These are phyloP conservation scores for Schrenkiella parvula DNA, from an alignment of 345 rosid genomes.

Conservation along the genomic window DNA sequence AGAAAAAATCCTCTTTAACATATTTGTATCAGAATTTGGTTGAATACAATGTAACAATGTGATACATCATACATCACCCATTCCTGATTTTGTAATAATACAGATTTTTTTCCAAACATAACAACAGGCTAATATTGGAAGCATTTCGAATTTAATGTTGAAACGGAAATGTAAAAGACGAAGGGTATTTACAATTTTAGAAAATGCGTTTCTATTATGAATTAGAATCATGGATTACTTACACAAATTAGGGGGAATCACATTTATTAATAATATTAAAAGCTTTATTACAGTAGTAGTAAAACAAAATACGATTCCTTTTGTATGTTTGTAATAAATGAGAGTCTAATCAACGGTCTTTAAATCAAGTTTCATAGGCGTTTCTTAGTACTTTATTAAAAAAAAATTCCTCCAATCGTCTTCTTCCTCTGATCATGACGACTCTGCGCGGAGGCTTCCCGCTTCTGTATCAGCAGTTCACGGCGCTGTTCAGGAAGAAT, in stretches of 20 bases:
- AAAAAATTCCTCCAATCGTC: neutral
- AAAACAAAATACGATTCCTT: too few relatives aligned
- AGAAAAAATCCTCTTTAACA: neutral
- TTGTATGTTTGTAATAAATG: neutral
- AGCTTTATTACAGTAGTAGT: too few relatives aligned
- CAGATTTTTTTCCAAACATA: constrained; percentile 2
- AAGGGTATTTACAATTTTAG: neutral
- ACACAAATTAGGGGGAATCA: neutral
- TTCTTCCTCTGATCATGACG: constrained; percentile 34
- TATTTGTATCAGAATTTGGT: neutral
- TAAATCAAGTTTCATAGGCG: neutral
- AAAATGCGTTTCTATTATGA: constrained; percentile 26
- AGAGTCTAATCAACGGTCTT: neutral
- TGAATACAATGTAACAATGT: constrained; percentile 8
- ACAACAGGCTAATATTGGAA: neutral
- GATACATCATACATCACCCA: neutral
- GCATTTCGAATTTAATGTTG: neutral
- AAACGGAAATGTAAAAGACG: neutral
- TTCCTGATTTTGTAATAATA: too few relatives aligned
- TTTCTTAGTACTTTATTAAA: neutral
- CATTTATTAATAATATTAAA: too few relatives aligned
- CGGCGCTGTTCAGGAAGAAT: constrained; percentile 64
- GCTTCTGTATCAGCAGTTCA: constrained; percentile 57
- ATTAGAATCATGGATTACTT: neutral
- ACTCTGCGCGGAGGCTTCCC: constrained; percentile 40